phyloP scores from a whole-genome alignment of 2,329 filamentous ascomycete species.

The Madurella mycetomatis region DNA sequence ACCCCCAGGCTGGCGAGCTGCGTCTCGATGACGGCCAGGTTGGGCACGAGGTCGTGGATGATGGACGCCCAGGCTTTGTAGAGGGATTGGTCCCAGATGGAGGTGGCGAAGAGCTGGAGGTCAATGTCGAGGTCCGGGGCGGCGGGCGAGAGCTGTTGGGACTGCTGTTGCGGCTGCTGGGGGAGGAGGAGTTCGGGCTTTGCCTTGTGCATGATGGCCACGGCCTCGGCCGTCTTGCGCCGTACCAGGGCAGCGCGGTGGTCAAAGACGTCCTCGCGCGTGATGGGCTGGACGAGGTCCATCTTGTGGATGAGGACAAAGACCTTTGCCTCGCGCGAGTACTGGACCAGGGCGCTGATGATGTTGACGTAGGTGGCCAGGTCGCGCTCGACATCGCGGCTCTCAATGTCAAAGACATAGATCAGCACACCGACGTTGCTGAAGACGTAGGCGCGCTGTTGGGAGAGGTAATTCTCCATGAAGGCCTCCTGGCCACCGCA shows the following conservation, averaged over 20 bases:
- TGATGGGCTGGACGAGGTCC: slow-evolving; percentile 81
- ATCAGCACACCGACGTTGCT: slow-evolving; percentile 94
- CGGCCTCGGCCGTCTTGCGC: slow-evolving; percentile 61
- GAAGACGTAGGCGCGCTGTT: slow-evolving; percentile 95
- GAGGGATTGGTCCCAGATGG: slow-evolving; percentile 96
- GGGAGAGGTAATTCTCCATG: slow-evolving; percentile 95
- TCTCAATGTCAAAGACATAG: slow-evolving; percentile 99
- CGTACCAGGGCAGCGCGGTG: slow-evolving; percentile 75
- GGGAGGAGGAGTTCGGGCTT: slow-evolving; percentile 24
- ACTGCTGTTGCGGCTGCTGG: slow-evolving; percentile 2
- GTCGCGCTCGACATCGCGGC: slow-evolving; percentile 87
- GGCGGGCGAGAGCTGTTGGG: slow-evolving; percentile 30
- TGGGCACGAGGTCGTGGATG: slow-evolving; percentile 96
- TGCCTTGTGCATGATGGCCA: slow-evolving; percentile 34
- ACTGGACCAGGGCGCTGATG: slow-evolving; percentile 82
- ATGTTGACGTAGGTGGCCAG: slow-evolving; percentile 89
- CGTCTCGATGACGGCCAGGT: slow-evolving; percentile 79
- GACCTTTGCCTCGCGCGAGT: slow-evolving; percentile 73
- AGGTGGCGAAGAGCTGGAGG: slow-evolving; percentile 87
- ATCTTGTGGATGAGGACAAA: slow-evolving; percentile 99
- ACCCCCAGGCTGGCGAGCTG: slow-evolving; percentile 78
- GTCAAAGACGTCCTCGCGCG: slow-evolving; percentile 77
- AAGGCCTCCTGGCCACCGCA: slow-evolving; percentile 98
- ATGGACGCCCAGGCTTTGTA: slow-evolving; percentile 99
- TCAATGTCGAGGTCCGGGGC: slow-evolving; percentile 46